Evolutionary conservation across 2,329 filamentous ascomycete genomes (phyloP).

Genomic region (Monosporascus sp.): DNA sequence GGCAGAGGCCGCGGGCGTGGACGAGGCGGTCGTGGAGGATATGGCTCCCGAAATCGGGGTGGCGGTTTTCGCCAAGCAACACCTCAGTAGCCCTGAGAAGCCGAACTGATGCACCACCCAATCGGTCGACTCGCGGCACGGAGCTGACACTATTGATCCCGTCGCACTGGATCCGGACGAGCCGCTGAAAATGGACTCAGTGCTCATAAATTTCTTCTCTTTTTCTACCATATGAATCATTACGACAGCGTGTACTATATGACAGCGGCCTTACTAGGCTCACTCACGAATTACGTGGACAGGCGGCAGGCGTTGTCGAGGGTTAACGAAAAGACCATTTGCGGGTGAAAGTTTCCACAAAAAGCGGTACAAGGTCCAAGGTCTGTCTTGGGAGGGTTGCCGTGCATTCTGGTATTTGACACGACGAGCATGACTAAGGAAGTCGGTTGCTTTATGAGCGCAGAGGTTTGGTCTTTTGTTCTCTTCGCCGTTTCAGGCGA

Average conservation of each 20-base stretch:
- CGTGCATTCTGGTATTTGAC: background rate
- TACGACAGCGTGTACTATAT: slow-evolving; percentile 1
- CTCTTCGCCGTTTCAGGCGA: background rate
- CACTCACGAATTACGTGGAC: background rate
- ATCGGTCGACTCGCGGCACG: background rate
- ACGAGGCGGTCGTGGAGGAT: slow-evolving; percentile 41
- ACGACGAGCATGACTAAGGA: background rate
- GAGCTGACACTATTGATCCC: background rate
- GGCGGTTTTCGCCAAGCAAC: slow-evolving; percentile 13
- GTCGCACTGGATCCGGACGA: background rate
- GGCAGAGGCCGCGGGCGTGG: slow-evolving; percentile 74
- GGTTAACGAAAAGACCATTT: background rate
- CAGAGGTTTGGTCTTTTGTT: background rate
- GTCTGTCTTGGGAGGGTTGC: background rate
- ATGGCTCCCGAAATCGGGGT: slow-evolving; percentile 32
- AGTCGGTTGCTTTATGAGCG: background rate
- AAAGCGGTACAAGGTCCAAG: background rate
- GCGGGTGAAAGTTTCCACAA: background rate
- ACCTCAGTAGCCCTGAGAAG: slow-evolving; percentile 12
- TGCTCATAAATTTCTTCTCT: background rate
- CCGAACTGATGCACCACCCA: too few species aligned
- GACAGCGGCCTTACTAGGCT: background rate
- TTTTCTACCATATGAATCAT: background rate
- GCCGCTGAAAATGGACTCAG: too few species aligned
- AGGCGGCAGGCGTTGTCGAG: background rate